Evolutionary conservation across 208 protist species (phyloP).

Genomic region (Leishmania mexicana): DNA sequence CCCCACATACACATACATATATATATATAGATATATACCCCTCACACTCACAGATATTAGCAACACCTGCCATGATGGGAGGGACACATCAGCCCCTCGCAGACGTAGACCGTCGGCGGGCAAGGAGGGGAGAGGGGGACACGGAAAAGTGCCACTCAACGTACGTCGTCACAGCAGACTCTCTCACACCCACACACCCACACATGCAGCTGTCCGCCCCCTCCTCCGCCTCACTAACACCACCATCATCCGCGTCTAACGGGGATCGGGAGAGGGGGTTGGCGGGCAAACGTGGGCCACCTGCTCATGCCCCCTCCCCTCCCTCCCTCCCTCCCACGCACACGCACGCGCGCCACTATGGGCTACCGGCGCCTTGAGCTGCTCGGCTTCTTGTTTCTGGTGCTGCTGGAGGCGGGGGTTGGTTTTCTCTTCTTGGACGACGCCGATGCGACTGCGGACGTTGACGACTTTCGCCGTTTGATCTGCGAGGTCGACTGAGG

Average conservation of each 20-base stretch:
- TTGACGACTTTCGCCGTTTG: not conserved
- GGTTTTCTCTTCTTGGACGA: not conserved
- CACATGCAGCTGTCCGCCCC: not conserved
- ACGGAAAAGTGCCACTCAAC: not conserved
- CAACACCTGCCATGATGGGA: not conserved
- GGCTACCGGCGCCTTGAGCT: conserved; percentile 4
- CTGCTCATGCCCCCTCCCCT: not conserved
- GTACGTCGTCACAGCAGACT: not conserved
- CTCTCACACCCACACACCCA: not conserved
- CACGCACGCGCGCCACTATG: not conserved
- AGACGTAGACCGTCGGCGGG: too few species aligned
- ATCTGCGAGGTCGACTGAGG: not conserved
- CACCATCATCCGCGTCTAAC: not conserved
- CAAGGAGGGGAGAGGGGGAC: not conserved
- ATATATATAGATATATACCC: too few species aligned
- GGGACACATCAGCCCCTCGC: not conserved
- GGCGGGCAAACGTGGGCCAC: not conserved
- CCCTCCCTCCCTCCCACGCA: not conserved
- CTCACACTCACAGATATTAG: too few species aligned
- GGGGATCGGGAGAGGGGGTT: not conserved
- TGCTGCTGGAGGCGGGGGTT: not conserved
- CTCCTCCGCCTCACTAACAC: not conserved
- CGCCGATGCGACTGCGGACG: not conserved
- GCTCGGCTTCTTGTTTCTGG: not conserved
- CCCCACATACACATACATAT: not conserved